Evolutionary conservation across 2,329 filamentous ascomycete genomes (phyloP).

Genomic region (Penicillium sclerotiorum): DNA sequence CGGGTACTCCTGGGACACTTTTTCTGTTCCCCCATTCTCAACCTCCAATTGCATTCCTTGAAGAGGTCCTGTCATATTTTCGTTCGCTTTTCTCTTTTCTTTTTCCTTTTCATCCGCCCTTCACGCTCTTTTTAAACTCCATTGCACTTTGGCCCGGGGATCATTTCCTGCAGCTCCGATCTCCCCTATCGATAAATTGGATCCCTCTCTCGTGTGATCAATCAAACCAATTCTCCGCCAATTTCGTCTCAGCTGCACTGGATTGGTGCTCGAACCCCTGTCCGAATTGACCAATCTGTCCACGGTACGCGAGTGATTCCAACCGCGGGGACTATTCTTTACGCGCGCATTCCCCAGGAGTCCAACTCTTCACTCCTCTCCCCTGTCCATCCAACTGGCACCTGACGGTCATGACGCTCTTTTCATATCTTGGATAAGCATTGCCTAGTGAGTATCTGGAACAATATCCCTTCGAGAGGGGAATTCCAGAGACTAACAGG

Average conservation of each 20-base stretch:
- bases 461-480: not conserved
- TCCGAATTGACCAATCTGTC: conserved; percentile 2
- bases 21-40: conserved; percentile 7
- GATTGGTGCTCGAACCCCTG: conserved; percentile 19
- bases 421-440: conserved; percentile 19
- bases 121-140: not conserved
- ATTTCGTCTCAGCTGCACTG: conserved; percentile 2
- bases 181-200: not conserved
- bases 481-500: conserved; percentile 1
- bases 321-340: conserved; percentile 11
- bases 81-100: not conserved
- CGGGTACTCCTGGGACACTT: conserved; percentile 1
- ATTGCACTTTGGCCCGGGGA: not conserved
- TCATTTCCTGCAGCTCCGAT: conserved; percentile 2
- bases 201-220: conserved; percentile 17
- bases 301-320: conserved; percentile 14
- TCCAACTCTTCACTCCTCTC: not conserved
- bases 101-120: not conserved
- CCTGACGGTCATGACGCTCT: conserved; percentile 25
- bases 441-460: conserved; percentile 16
- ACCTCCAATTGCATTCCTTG: conserved; percentile 12
- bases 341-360: conserved; percentile 7
- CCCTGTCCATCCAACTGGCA: conserved; percentile 1
- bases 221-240: conserved; percentile 8
- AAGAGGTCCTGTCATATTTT: conserved; percentile 9